These are phyloP conservation scores for Tilletia setariae DNA, from an alignment of 1,284 basidiomycete genomes.

Conservation along the genomic window DNA sequence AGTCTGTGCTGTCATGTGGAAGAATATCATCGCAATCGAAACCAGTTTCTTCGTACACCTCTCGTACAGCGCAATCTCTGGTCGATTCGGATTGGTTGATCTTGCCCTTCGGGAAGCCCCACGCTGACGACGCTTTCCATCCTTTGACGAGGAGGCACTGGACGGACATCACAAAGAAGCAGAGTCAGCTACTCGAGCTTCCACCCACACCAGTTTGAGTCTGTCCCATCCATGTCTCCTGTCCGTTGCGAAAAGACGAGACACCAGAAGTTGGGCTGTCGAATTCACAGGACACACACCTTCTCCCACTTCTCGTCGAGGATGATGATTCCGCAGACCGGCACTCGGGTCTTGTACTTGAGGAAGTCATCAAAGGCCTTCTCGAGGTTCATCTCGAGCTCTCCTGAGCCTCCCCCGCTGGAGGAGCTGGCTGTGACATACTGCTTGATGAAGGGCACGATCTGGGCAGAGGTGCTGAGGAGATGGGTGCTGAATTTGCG, in stretches of 20 bases:
- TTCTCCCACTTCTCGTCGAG: constrained; percentile 87
- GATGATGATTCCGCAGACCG: constrained; percentile 98
- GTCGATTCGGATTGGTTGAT: constrained; percentile 80
- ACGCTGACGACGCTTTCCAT: constrained; percentile 91
- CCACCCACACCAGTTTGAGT: too few species aligned
- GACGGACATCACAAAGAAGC: not conserved
- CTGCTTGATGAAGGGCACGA: constrained; percentile 49
- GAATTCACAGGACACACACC: constrained; percentile 26
- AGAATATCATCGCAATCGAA: constrained; percentile 46
- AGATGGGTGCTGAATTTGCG: constrained; percentile 93
- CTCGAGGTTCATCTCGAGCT: constrained; percentile 44
- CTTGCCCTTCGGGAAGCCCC: constrained; percentile 98
- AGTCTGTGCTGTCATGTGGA: constrained; percentile 57
- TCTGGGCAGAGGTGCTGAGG: constrained; percentile 56
- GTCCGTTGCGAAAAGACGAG: constrained; percentile 6
- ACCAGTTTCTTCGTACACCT: constrained; percentile 59
- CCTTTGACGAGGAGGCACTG: constrained; percentile 70
- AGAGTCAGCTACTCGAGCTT: constrained; percentile 56
- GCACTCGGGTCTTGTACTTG: constrained; percentile 91
- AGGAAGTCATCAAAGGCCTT: constrained; percentile 51
- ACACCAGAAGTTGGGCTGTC: not conserved
- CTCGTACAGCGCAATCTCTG: constrained; percentile 58
- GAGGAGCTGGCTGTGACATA: constrained; percentile 40
- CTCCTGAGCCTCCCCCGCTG: not conserved
- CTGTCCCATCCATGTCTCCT: too few species aligned